Evolutionary conservation across 75 land plant genomes (phyloP), one percentile per base, ranked within the genome.

Genomic region (Chamaecyparis obtusa): DNA sequence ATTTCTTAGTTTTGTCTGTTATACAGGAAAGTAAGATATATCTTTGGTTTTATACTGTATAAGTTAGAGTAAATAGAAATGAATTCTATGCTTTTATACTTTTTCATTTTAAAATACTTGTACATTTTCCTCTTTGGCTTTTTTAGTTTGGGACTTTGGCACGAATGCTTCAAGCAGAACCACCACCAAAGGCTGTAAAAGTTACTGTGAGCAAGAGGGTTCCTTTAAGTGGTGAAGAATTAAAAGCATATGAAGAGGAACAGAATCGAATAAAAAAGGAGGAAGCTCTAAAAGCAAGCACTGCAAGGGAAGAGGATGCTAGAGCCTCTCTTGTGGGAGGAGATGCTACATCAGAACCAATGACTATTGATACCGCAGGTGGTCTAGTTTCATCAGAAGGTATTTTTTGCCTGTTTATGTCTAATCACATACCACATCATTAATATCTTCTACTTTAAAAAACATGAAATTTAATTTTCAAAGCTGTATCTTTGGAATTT

Each of bases 101-200:
- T n/a, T 1, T 2, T 71, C 33, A 30, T 39, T 78, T 9, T 43
- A n/a, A 83, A 83, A 27, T 60, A 48, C 32, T 85, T 51, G 30
- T 13, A n/a, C n/a, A 85, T 85, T 48, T 39, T 35, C 49, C 37
- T n/a, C 32, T 77, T 14, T 69, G 17, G 1, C 11, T 24, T 46
- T 75, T 88, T 86, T 85, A 97, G 99, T 93, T 95, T 93, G 99
- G 92, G 39, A 96, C 98, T 19, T 89, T 97, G 49, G 98, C 98
- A 44, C 95, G 95, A 9, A 93, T 94, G 94, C 93, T 97, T 85
- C 99, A 97, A 88, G 91, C 91, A 17, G 98, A 97, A 89, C 99
- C 99, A 79, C 95, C 98, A 55, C 99, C 99, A 32, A 96, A 96
- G 89, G 94, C 94, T 86, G 98, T 97, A 77, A 97, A 97, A 88